These are phyloP conservation scores for Penicillium simplicissimum DNA, from an alignment of 495 filamentous ascomycete genomes.

Conservation along the genomic window DNA sequence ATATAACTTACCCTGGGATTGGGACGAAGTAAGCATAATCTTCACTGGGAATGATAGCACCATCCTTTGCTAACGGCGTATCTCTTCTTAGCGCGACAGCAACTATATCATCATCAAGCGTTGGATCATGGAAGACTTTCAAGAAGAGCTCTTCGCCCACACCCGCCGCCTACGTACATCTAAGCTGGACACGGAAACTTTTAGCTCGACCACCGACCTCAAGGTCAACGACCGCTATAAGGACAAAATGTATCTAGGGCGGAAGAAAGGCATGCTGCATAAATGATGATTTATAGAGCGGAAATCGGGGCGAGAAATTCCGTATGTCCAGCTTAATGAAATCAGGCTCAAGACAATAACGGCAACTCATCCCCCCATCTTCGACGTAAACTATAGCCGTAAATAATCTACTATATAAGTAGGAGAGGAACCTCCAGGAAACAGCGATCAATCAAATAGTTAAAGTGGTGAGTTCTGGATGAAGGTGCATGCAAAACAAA, in stretches of 20 bases:
- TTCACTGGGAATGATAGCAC: not conserved
- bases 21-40: constrained; percentile 43
- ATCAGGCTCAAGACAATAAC: too few species aligned
- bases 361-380: too few species aligned
- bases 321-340: too few species aligned
- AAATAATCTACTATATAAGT: too few species aligned
- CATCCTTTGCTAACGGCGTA: not conserved
- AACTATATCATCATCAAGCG: constrained; percentile 76
- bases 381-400: too few species aligned
- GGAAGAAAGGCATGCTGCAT: constrained; percentile 58
- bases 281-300: too few species aligned
- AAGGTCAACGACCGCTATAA: constrained; percentile 52
- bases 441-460: too few species aligned
- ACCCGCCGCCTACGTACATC: constrained; percentile 61
- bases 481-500: too few species aligned
- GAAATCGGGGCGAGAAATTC: too few species aligned
- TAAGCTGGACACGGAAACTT: constrained; percentile 45
- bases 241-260: constrained; percentile 60
- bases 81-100: constrained; percentile 49
- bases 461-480: too few species aligned
- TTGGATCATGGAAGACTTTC: constrained; percentile 71
- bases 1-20: constrained; percentile 53
- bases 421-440: too few species aligned
- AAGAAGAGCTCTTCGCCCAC: constrained; percentile 71
- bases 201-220: constrained; percentile 48